Evolutionary conservation across 1,284 basidiomycete species (phyloP), one percentile per base, ranked within the genome.

Genomic region (Heterobasidion occidentale): DNA sequence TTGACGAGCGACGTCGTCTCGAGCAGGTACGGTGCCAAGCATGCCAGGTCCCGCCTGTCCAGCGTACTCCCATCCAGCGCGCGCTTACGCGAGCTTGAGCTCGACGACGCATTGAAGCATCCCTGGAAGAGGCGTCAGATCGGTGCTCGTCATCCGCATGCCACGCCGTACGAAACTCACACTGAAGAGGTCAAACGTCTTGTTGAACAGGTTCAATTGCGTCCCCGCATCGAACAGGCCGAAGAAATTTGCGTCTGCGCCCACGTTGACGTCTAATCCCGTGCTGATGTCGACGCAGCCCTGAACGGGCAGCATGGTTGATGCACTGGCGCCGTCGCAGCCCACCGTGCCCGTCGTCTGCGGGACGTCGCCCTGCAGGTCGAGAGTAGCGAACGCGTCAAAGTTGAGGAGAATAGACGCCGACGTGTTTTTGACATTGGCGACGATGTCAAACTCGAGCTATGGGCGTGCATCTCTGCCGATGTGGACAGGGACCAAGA

Each of bases 321-420:
- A 19, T 17, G 17, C 57, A 46, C 51, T 45, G 35, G 55, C 54
- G n/a, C 52, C 36, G 12, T 48, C 35, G 2, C 57, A 55, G 7
- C 51, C 45, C n/a, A 49, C 17, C 4, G 55, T 54, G 5, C 46
- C 52, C 27, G 58, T 73, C 36, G 72, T n/a, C n/a, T 7, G 15
- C 2, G 36, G 17, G n/a, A 20, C 19, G 35, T 14, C 17, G 7
- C 33, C 51, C 15, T 53, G 17, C 36, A 53, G 38, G 7, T 9
- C 64, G 58, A 79, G 62, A 7, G 63, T 65, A 0, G 75, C 75
- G 50, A 68, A 71, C 11, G 74, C 68, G 57, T 80, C 77, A 36
- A 81, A 67, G n/a, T 73, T 68, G 44, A 81, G 63, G 65, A 73
- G 77, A 33, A 80, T 64, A 6, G 67, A 66, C 35, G 77, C 72